These are phyloP conservation scores for Aspergillus ellipticus DNA, from an alignment of 495 filamentous ascomycete genomes.

Conservation along the genomic window DNA sequence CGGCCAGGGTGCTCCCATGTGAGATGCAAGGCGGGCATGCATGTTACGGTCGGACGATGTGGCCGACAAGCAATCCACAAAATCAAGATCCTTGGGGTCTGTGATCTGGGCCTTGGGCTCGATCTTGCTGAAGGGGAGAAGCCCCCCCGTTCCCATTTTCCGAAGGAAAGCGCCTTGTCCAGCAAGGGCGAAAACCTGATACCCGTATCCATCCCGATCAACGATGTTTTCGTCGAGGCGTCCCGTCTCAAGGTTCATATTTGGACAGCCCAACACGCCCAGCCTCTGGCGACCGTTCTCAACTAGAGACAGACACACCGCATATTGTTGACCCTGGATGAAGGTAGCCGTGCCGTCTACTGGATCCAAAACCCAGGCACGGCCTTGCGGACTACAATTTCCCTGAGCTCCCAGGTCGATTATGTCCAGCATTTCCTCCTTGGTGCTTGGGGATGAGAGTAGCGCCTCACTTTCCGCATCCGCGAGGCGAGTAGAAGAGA, in stretches of 20 bases:
- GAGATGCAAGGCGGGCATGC: conserved; percentile 46
- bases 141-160: conserved; percentile 35
- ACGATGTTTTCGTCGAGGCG: conserved; percentile 44
- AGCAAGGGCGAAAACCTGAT: conserved; percentile 53
- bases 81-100: conserved; percentile 35
- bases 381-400: conserved; percentile 30
- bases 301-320: conserved; percentile 56
- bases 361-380: conserved; percentile 66
- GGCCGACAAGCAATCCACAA: conserved; percentile 44
- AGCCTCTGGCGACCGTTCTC: conserved; percentile 46
- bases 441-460: conserved; percentile 38
- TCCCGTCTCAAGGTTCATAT: conserved; percentile 35
- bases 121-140: conserved; percentile 37
- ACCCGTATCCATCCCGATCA: conserved; percentile 49
- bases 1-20: conserved; percentile 45
- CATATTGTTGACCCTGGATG: conserved; percentile 60
- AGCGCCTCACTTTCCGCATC: conserved; percentile 37
- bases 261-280: conserved; percentile 56
- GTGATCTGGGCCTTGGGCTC: conserved; percentile 25
- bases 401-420: conserved; percentile 59
- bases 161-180: conserved; percentile 54
- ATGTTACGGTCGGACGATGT: conserved; percentile 40
- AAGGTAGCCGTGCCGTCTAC: conserved; percentile 71
- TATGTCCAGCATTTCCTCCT: conserved; percentile 54
- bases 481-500: conserved; percentile 35